Evolutionary conservation across 495 filamentous ascomycete species (phyloP).

Genomic region (Daldinia childiae): DNA sequence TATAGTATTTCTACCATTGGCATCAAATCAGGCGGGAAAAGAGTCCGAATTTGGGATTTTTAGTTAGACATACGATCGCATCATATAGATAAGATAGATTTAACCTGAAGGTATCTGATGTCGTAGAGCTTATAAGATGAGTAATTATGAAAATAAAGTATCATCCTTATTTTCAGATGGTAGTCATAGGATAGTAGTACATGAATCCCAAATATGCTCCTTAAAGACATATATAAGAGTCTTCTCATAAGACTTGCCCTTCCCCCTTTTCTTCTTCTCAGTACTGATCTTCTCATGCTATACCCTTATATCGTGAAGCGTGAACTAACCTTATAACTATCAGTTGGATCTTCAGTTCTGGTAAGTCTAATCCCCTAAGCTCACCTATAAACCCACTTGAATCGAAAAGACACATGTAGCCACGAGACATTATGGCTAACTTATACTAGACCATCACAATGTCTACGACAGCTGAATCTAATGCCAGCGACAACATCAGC

Average conservation of each 20-base stretch:
- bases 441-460: not conserved
- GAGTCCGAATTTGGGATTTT: not conserved
- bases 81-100: not conserved
- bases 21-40: not conserved
- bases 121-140: not conserved
- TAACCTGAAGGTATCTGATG: not conserved
- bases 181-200: not conserved
- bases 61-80: not conserved
- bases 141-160: not conserved
- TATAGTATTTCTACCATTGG: not conserved
- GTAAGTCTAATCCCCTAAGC: not conserved
- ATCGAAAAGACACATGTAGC: not conserved
- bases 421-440: not conserved
- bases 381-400: not conserved
- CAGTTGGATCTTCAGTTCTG: not conserved
- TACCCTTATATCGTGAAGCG: too few relatives aligned
- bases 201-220: not conserved
- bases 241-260: not conserved
- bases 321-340: too few relatives aligned
- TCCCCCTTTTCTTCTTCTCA: not conserved
- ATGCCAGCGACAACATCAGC: not conserved
- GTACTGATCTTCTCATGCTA: too few relatives aligned
- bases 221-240: not conserved
- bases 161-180: not conserved
- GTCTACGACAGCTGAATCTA: not conserved